A percentile compares a stretch with the other conserved stretches of the same genome.
Evolutionary conservation across 2,329 filamentous ascomycete species (phyloP).

Genomic region (Apiospora pterosperma): DNA sequence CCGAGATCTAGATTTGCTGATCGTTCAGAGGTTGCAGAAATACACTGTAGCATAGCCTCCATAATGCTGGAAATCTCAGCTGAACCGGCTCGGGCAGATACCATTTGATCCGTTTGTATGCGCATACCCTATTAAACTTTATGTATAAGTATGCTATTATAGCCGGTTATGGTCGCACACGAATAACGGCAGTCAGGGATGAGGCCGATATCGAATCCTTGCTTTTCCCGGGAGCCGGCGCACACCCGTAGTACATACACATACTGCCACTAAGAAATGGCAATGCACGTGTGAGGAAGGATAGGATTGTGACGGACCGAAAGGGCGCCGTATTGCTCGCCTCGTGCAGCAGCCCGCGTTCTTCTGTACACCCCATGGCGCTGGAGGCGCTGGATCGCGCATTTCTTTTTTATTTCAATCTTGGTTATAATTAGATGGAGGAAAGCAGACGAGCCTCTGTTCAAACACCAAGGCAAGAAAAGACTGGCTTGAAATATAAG

Average conservation of each 20-base stretch:
- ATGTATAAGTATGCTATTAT: too few species aligned
- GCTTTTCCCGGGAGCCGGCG: background rate
- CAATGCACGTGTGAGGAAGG: background rate
- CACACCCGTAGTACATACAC: background rate
- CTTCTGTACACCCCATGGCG: background rate
- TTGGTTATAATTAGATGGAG: background rate
- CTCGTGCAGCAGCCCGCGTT: background rate
- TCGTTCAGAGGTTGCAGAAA: background rate
- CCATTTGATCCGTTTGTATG: background rate
- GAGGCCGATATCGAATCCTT: background rate
- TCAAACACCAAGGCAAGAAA: too few species aligned
- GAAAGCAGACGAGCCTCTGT: background rate
- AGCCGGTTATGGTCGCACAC: background rate
- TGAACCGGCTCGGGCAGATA: background rate
- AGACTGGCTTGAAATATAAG: background rate
- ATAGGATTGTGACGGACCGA: background rate
- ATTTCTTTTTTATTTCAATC: background rate
- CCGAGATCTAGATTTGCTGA: background rate
- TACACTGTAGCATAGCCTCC: background rate
- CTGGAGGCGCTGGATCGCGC: background rate
- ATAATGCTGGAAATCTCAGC: background rate
- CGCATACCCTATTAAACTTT: background rate
- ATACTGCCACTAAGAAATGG: background rate
- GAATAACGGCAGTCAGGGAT: background rate
- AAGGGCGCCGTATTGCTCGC: background rate